Conservation (phyloP, 805 yeast genomes). For the Saccharomycopsis microspora region DNA sequence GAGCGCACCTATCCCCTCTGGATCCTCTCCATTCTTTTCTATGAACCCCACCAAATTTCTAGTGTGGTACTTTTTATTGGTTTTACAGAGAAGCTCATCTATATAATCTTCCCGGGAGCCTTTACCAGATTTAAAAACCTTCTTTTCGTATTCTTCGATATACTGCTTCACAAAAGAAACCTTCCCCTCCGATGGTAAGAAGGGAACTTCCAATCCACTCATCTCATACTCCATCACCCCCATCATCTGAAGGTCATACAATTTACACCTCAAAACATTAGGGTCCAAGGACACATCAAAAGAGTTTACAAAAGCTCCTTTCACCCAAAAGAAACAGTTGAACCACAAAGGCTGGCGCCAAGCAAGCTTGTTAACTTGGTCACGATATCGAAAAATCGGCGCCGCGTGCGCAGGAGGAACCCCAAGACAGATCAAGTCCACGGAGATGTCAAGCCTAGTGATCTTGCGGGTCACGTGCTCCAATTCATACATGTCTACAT, state of each 20-base stretch:
- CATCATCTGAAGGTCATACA: slow-evolving; percentile 96
- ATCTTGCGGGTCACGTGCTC: slow-evolving; percentile 66
- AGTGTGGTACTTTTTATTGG: no score
- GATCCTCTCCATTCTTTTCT: no score
- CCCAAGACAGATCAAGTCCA: slow-evolving; percentile 80
- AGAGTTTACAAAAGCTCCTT: slow-evolving; percentile 22
- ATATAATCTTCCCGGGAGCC: no score
- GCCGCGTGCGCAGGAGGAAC: slow-evolving; percentile 89
- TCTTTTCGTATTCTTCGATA: slow-evolving; percentile 59
- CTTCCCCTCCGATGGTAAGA: neutral
- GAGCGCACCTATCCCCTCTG: no score
- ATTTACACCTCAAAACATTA: slow-evolving; percentile 59
- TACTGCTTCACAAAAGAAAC: slow-evolving; percentile 39
- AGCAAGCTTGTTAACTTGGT: slow-evolving; percentile 35
- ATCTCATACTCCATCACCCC: slow-evolving; percentile 91
- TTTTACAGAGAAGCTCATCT: no score
- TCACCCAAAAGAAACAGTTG: slow-evolving; percentile 79
- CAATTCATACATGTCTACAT: slow-evolving; percentile 74
- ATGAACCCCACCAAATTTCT: no score
- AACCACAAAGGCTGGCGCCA: slow-evolving; percentile 93
- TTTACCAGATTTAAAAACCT: slow-evolving; percentile 14
- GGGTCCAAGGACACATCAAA: slow-evolving; percentile 1
- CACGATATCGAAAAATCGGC: slow-evolving; percentile 71
- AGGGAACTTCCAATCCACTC: slow-evolving; percentile 25
- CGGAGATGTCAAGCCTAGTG: slow-evolving; percentile 68